phyloP scores from a whole-genome alignment of 768 basidiomycete genomes.

The Trametes cubensis region DNA sequence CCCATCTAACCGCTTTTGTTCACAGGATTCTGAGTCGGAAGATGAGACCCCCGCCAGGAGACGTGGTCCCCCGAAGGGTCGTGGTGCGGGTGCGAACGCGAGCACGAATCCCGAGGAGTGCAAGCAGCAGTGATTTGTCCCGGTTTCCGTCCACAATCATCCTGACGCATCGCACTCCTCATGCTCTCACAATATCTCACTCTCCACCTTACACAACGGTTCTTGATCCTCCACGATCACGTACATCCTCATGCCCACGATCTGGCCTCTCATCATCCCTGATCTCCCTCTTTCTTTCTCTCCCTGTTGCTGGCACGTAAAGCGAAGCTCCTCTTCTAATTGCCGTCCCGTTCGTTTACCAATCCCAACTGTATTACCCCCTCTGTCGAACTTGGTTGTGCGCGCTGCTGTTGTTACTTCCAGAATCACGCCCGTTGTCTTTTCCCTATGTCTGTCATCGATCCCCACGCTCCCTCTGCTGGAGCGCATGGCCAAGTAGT shows the following conservation, averaged over 20 bases:
- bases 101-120: constrained; percentile 83
- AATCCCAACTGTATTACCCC: constrained; percentile 15
- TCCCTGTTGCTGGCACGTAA: constrained; percentile 16
- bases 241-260: not conserved
- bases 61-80: constrained; percentile 61
- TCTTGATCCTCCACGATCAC: not conserved
- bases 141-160: not conserved
- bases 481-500: too few relatives aligned
- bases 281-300: not conserved
- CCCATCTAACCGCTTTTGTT: constrained; percentile 9
- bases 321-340: constrained; percentile 19
- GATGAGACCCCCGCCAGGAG: constrained; percentile 62
- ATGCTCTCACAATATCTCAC: not conserved
- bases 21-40: constrained; percentile 72
- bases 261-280: not conserved
- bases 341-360: constrained; percentile 1
- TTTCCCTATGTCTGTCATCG: not conserved
- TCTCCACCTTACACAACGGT: not conserved
- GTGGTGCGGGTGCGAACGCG: constrained; percentile 44
- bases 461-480: not conserved
- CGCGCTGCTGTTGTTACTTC: constrained; percentile 11
- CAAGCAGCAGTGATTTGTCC: constrained; percentile 74
- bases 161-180: not conserved
- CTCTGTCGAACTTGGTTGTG: constrained; percentile 22
- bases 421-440: not conserved